Conservation (phyloP, 169 alveolate species). For the Sarcocystis neurona region DNA sequence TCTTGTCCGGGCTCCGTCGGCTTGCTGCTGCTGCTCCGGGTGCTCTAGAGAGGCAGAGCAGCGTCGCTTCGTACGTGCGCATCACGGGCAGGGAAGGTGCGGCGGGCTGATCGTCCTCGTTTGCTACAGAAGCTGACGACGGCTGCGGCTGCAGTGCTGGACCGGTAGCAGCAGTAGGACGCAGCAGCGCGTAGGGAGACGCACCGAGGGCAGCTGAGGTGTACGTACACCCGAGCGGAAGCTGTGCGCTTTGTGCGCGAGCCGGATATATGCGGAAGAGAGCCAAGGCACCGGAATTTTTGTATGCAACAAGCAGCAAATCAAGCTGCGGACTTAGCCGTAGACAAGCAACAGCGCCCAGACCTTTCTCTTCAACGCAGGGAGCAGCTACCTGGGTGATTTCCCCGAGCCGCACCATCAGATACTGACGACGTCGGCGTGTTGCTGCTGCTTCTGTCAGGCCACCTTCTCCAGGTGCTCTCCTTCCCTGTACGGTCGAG, state of each 20-base stretch:
- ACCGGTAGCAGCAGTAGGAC: background rate
- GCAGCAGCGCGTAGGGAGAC: background rate
- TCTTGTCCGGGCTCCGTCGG: background rate
- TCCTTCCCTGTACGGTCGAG: too few species aligned
- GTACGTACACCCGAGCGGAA: constrained; percentile 43
- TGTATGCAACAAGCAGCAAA: constrained; percentile 22
- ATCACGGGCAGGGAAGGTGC: background rate
- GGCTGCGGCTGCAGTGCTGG: background rate
- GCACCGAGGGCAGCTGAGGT: background rate
- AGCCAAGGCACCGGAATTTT: constrained; percentile 22
- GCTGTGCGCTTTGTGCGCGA: background rate
- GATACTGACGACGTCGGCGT: too few species aligned
- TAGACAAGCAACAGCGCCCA: background rate
- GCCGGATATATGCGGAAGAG: background rate
- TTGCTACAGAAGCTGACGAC: background rate
- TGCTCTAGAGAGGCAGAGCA: background rate
- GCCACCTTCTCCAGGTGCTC: too few species aligned
- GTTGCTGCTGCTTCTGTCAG: too few species aligned
- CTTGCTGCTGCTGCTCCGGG: background rate
- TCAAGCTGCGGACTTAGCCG: background rate
- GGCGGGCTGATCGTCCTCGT: background rate
- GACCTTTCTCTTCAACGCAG: background rate
- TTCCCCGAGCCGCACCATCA: too few species aligned
- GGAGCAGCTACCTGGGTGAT: too few species aligned
- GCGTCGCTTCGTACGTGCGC: constrained; percentile 21